phyloP scores from a whole-genome alignment of 495 filamentous ascomycete genomes.

The Oidiodendron maius region DNA sequence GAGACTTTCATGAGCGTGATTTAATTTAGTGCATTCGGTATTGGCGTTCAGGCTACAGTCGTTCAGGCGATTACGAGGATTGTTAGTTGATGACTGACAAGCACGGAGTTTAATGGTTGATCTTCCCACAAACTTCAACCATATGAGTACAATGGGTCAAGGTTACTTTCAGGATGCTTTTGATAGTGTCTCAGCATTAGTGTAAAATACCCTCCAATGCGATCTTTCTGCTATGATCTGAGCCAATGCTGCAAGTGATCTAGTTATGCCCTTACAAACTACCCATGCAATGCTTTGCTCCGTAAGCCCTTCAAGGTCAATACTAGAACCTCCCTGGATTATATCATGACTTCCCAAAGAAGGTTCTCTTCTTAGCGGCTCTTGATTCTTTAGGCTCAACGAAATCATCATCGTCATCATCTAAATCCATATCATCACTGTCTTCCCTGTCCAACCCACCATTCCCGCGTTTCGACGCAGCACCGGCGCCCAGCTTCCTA shows the following conservation, averaged over 20 bases:
- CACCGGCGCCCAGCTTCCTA: conserved; percentile 25
- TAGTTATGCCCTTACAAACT: too few relatives aligned
- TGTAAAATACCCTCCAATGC: not conserved
- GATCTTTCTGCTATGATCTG: not conserved
- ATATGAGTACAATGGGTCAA: not conserved
- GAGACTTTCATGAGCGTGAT: not conserved
- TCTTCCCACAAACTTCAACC: not conserved
- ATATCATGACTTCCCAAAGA: conserved; percentile 5
- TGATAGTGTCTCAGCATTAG: not conserved
- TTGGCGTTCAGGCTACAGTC: not conserved
- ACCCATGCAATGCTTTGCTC: too few relatives aligned
- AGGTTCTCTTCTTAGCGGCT: conserved; percentile 18
- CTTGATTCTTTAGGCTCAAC: conserved; percentile 18
- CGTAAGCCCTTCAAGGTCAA: too few relatives aligned
- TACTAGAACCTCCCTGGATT: too few relatives aligned
- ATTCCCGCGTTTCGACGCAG: conserved; percentile 34
- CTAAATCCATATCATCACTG: conserved; percentile 54
- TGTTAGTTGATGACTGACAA: not conserved
- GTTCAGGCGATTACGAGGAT: not conserved
- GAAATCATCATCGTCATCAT: conserved; percentile 38
- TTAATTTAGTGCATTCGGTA: not conserved
- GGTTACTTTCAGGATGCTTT: not conserved
- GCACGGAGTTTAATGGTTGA: not conserved
- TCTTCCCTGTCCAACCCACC: conserved; percentile 42
- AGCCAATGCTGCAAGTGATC: not conserved